Evolutionary conservation across 2,329 filamentous ascomycete species (phyloP), one percentile per base, ranked within the genome.

Genomic region (Sarocladiaceae sp.): DNA sequence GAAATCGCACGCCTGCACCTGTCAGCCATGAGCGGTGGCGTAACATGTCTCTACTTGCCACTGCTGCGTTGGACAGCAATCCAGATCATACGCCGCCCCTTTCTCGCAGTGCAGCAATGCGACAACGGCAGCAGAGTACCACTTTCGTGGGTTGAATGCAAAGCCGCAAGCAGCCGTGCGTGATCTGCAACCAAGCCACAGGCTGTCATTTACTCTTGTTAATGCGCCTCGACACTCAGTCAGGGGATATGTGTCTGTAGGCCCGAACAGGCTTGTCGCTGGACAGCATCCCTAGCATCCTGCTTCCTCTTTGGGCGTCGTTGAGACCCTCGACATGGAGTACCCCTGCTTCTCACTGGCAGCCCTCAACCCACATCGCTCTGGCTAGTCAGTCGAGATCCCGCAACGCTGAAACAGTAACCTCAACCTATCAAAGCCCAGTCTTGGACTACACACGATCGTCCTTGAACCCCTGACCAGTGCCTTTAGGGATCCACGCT

Each of bases 141-240:
- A 39, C 26, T n/a, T n/a, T n/a, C n/a, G n/a, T n/a, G n/a, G n/a
- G n/a, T n/a, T n/a, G n/a, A n/a, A n/a, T 21, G 23, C 24, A 41
- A 24, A 24, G 37, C 29, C 23, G 23, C 23, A 27, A 41, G 34
- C 9, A 41, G 23, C 37, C 24, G 37, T 27, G 37, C 37, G 24
- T 41, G 37, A 41, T 41, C 37, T 41, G 21, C 37, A 41, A 10
- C 37, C 37, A 41, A 41, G 37, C 37, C 37, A 41, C 37, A 4
- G 23, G n/a, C n/a, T n/a, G 21, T 29, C n/a, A 27, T 41, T 41
- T 41, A 27, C 19, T 27, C 23, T 13, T 41, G 37, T 43, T 33
- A 33, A 33, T 43, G 40, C 26, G 18, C 26, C 40, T 43, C 13
- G 16, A 32, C 15, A 13, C 23, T 43, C 26, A 43, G 29, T 43